phyloP scores from a whole-genome alignment of 345 rosid genomes.

The Populus simonii region DNA sequence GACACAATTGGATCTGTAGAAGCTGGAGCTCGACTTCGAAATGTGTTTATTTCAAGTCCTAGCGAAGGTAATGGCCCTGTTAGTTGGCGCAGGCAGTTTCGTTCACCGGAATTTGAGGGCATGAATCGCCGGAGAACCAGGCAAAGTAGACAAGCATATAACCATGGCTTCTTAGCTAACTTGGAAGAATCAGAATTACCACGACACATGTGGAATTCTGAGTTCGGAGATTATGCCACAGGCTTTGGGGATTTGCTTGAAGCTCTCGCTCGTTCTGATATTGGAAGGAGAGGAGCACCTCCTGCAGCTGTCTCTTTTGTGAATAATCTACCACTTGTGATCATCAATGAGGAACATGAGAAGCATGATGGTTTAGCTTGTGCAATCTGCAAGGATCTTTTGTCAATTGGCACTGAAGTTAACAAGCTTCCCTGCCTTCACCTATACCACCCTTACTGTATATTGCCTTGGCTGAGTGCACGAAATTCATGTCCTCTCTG shows the following conservation, averaged over 20 bases:
- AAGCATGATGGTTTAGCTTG: conserved; percentile 52
- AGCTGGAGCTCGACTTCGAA: conserved; percentile 22
- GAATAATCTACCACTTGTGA: conserved; percentile 53
- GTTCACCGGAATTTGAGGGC: conserved; percentile 43
- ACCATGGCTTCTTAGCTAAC: conserved; percentile 33
- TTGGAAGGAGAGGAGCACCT: conserved; percentile 82
- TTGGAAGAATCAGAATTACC: conserved; percentile 45
- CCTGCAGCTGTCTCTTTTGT: conserved; percentile 74
- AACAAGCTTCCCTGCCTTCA: conserved; percentile 86
- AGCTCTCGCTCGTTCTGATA: conserved; percentile 67
- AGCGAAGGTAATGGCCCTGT: conserved; percentile 41
- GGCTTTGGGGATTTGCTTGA: conserved; percentile 74
- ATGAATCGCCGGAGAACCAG: conserved; percentile 34
- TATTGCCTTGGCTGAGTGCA: conserved; percentile 77
- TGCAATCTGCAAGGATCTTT: conserved; percentile 86
- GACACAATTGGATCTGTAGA: conserved; percentile 31
- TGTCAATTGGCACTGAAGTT: conserved; percentile 49
- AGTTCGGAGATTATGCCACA: conserved; percentile 44
- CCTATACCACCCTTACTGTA: conserved; percentile 72
- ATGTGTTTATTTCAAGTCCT: conserved; percentile 41
- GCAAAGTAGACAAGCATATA: conserved; percentile 40
- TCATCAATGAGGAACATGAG: conserved; percentile 43
- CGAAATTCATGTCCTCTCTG: conserved; percentile 95
- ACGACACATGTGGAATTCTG: conserved; percentile 37
- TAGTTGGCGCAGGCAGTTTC: conserved; percentile 23